Evolutionary conservation across 768 basidiomycete species (phyloP).

Genomic region (Mycena latifolia): DNA sequence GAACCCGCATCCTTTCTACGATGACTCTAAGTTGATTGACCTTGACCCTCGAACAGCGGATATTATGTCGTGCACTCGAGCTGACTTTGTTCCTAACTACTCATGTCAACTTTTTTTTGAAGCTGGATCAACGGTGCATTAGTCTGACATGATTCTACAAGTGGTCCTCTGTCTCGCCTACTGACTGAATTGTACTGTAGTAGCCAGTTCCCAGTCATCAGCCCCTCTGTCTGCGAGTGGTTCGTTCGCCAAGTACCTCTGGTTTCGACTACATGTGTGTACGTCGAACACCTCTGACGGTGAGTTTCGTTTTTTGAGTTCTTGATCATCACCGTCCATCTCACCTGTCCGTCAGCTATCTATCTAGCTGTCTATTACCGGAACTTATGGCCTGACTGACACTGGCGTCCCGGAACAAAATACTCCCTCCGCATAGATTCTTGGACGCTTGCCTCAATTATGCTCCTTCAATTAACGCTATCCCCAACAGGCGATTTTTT

Average conservation of each 20-base stretch:
- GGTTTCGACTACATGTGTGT: neutral
- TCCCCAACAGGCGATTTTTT: neutral
- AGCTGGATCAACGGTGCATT: no score
- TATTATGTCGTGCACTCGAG: no score
- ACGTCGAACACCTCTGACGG: constrained; percentile 1
- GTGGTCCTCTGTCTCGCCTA: no score
- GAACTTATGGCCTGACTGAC: constrained; percentile 1
- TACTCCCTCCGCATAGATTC: neutral
- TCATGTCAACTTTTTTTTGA: no score
- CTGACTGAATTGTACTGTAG: no score
- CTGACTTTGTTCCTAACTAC: no score
- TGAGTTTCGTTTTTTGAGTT: neutral
- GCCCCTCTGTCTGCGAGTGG: neutral
- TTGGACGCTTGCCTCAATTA: no score
- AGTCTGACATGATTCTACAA: no score
- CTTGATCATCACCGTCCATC: constrained; percentile 18
- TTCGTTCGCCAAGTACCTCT: neutral
- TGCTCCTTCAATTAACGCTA: no score
- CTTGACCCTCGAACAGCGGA: no score
- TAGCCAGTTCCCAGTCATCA: neutral
- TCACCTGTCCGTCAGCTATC: constrained; percentile 3
- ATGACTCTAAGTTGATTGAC: neutral
- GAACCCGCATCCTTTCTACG: neutral
- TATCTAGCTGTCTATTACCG: neutral
- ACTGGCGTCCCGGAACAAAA: constrained; percentile 7